Conservation (phyloP, 2,329 filamentous ascomycete species). For the Diaporthe citrichinensis region DNA sequence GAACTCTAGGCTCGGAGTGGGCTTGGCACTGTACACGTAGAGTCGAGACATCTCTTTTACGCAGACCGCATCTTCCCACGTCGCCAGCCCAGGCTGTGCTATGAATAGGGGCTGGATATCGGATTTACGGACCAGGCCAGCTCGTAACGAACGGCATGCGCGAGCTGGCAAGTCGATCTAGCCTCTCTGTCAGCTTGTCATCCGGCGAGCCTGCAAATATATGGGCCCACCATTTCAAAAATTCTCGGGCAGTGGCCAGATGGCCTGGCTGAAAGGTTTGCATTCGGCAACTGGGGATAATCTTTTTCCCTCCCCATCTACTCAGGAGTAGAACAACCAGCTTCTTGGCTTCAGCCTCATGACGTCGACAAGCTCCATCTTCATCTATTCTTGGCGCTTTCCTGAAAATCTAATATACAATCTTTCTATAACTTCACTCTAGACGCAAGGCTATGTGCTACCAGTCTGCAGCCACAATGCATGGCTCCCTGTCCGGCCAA, state of each 20-base stretch:
- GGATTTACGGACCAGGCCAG: constrained; percentile 16
- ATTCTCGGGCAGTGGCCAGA: constrained; percentile 14
- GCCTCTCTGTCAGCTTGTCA: not conserved
- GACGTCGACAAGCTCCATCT: constrained; percentile 7
- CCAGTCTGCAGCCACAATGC: not conserved
- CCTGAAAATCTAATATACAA: too few species aligned
- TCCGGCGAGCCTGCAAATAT: not conserved
- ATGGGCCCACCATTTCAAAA: constrained; percentile 36
- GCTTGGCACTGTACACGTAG: not conserved
- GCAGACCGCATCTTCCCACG: not conserved
- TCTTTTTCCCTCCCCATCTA: constrained; percentile 13
- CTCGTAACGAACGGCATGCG: constrained; percentile 8
- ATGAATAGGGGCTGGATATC: not conserved
- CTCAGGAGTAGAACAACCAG: not conserved
- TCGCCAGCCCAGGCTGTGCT: not conserved
- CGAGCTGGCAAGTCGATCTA: not conserved
- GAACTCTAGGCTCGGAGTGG: not conserved
- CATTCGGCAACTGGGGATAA: constrained; percentile 38
- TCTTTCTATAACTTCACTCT: not conserved
- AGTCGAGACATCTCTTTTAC: not conserved
- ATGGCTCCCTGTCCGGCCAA: not conserved
- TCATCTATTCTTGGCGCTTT: not conserved
- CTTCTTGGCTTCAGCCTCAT: constrained; percentile 4
- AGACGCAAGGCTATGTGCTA: constrained; percentile 5
- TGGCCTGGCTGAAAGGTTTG: constrained; percentile 3